Evolutionary conservation across 345 rosid species (phyloP).

Genomic region (Turnera subulata): DNA sequence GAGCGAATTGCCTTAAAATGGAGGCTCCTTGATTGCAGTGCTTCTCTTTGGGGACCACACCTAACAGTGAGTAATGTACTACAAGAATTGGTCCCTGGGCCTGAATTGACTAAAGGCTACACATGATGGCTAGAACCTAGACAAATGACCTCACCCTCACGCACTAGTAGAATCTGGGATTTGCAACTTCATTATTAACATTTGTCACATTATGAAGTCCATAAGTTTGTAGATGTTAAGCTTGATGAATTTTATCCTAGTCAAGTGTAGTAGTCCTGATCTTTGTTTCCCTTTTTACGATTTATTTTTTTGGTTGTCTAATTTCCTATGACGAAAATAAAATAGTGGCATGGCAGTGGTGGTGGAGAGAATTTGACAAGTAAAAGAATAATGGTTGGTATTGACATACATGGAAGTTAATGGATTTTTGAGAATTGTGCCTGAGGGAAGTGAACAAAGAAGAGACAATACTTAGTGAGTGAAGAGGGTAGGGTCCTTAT

Average conservation of each 20-base stretch:
- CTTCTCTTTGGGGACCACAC: neutral
- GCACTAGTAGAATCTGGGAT: neutral
- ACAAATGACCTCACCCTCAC: neutral
- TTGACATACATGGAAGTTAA: neutral
- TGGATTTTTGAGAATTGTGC: slow-evolving; percentile 11
- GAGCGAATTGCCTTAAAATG: no score
- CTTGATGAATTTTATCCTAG: no score
- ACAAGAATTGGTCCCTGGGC: neutral
- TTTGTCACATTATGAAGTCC: no score
- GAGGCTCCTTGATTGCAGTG: neutral
- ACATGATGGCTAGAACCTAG: neutral
- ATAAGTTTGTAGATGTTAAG: no score
- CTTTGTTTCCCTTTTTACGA: no score
- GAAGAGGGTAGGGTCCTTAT: neutral
- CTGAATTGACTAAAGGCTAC: slow-evolving; percentile 4
- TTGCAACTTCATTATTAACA: neutral
- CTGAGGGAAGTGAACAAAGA: neutral
- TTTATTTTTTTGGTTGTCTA: no score
- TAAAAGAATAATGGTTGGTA: neutral
- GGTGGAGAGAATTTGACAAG: no score
- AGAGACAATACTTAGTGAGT: neutral
- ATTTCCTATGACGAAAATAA: no score
- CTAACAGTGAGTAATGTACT: neutral
- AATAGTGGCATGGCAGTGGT: no score
- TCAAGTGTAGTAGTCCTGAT: no score